Percentiles rank a stretch among this genome's conserved stretches.
phyloP scores from a whole-genome alignment of 1,284 basidiomycete genomes.

The Athelia psychrophila region DNA sequence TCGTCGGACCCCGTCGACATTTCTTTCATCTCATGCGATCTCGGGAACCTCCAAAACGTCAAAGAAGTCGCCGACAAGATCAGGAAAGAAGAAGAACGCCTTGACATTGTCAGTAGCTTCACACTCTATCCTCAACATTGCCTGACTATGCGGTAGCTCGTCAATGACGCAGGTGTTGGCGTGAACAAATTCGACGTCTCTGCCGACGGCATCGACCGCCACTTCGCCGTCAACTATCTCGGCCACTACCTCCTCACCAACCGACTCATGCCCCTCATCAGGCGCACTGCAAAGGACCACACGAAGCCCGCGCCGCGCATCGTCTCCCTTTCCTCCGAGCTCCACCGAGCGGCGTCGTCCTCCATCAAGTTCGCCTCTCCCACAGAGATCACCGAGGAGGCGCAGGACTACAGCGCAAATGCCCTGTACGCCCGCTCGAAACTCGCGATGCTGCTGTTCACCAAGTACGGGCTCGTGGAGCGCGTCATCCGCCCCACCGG shows the following conservation, averaged over 20 bases:
- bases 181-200: conserved; percentile 35
- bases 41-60: conserved; percentile 34
- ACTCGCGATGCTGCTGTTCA: conserved; percentile 40
- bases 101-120: conserved; percentile 35
- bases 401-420: conserved; percentile 30
- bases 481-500: conserved; percentile 24
- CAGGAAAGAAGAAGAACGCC: conserved; percentile 28
- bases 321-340: conserved; percentile 38
- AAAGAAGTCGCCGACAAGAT: conserved; percentile 35
- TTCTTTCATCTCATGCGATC: conserved; percentile 38
- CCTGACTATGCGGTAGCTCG: conserved; percentile 24
- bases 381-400: conserved; percentile 17
- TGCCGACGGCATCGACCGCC: conserved; percentile 32
- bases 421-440: conserved; percentile 40
- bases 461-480: conserved; percentile 34
- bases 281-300: conserved; percentile 12
- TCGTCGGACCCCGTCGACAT: conserved; percentile 26
- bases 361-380: conserved; percentile 24
- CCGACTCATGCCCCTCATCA: conserved; percentile 37
- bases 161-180: conserved; percentile 35
- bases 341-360: conserved; percentile 34
- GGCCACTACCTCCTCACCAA: conserved; percentile 44
- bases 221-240: conserved; percentile 27
- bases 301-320: conserved; percentile 30
- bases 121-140: neutral